These are phyloP conservation scores for Stachybotrys chlorohalonatus DNA, from an alignment of 2,329 filamentous ascomycete species.

Conservation along the genomic window DNA sequence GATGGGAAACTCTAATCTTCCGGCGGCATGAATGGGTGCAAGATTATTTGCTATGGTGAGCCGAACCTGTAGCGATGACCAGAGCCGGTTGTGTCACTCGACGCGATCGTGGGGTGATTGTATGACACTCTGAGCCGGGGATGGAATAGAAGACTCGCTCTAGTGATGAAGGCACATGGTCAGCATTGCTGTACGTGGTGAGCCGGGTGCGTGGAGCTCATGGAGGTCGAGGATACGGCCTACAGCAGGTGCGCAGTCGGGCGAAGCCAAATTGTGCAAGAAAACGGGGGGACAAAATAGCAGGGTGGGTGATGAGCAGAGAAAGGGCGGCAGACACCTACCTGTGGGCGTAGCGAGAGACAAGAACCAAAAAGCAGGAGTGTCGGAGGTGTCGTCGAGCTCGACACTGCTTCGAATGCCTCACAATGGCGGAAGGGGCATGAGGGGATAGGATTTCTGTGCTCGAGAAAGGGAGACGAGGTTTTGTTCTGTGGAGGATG, in stretches of 20 bases:
- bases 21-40: no score
- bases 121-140: neutral
- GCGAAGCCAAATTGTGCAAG: neutral
- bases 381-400: slow-evolving; percentile 24
- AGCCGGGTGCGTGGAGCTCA: neutral
- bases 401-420: slow-evolving; percentile 27
- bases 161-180: neutral
- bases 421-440: slow-evolving; percentile 28
- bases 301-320: slow-evolving; percentile 1
- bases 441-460: slow-evolving; percentile 17
- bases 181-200: neutral
- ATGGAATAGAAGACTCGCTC: neutral
- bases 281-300: neutral
- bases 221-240: neutral
- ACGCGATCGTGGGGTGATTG: neutral
- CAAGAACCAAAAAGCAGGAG: slow-evolving; percentile 11
- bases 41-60: no score
- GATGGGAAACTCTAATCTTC: no score
- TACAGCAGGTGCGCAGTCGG: neutral
- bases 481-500: slow-evolving; percentile 21
- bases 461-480: slow-evolving; percentile 16
- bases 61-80: slow-evolving; percentile 1
- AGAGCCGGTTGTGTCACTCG: slow-evolving; percentile 7
- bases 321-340: slow-evolving; percentile 9
- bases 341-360: slow-evolving; percentile 16